Base-by-base conservation (phyloP, 352 stramenopile species). In the Pythium diclinum region DNA sequence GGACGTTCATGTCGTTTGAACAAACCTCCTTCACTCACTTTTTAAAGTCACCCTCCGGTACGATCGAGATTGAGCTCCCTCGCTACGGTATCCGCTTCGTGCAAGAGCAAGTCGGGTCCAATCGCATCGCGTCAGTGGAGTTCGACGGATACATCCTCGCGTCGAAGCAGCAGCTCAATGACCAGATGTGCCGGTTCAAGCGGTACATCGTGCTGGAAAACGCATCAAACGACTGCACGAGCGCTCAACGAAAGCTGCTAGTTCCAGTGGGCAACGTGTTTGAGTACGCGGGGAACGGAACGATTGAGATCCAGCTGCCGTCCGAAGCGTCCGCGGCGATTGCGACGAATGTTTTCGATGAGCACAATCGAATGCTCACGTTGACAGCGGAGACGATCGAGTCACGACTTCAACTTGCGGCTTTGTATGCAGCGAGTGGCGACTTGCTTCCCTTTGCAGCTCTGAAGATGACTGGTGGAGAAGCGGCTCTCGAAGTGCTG, bases 41-140 rank as follows among this genome's bases (percentile, higher is more conserved):
- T 3, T 51, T 85, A 0, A 44, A 51, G 11, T 65, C 67, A n/a
- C 33, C 55, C 4, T 4, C 32, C 3, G 40, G 42, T 1, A 19
- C 42, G 7, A n/a, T 87, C 6, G 73, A 78, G 10, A 65, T 88
- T 46, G 69, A 79, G 9, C 33, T 88, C 0, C 79, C 79, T 2
- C 65, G 81, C 0, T 87, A 72, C n/a, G 70, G 72, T 4, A 46
- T 86, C 49, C 75, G 51, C 1, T 85, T 90, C 64, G 28, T 52
- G 1, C 30, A 81, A 4, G 63, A 74, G 9, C 19, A 42, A 32
- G 16, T 8, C 1, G 16, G 40, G 1, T 17, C 13, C 6, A 38
- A 33, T 17, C 34, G 69, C 4, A 46, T 86, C 0, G 42, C 53
- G 7, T 87, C 77, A 1, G 42, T 69, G 16, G 68, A 88, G 19